Conservation (phyloP, 495 filamentous ascomycete genomes). For the Xylaria curta region DNA sequence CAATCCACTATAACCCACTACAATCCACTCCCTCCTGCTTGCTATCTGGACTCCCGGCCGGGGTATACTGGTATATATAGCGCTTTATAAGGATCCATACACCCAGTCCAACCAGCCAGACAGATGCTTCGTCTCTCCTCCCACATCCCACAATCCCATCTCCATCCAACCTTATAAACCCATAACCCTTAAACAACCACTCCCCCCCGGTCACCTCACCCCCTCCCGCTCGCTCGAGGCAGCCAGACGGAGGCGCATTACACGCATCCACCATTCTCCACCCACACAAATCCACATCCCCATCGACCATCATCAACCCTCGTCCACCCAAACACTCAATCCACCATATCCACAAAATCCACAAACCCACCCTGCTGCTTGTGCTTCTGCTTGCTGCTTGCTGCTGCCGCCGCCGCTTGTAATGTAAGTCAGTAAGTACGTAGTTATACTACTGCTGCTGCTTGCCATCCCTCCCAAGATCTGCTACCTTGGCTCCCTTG, state of each 20-base stretch:
- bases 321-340: background rate
- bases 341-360: conserved; percentile 5
- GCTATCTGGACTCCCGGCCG: background rate
- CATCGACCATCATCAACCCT: background rate
- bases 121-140: background rate
- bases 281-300: background rate
- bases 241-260: conserved; percentile 26
- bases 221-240: conserved; percentile 23
- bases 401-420: background rate
- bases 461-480: conserved; percentile 33
- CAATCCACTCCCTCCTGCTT: background rate
- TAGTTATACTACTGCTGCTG: background rate
- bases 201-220: conserved; percentile 9
- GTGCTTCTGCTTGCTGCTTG: background rate
- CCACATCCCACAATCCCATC: background rate
- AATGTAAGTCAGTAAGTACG: no score
- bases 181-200: no score
- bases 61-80: conserved; percentile 17
- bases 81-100: background rate
- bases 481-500: conserved; percentile 39
- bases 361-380: conserved; percentile 1
- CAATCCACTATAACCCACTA: background rate
- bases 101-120: background rate
- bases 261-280: conserved; percentile 14
- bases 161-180: background rate